Evolutionary conservation across 176 grass and related monocot species (phyloP), one percentile per base, ranked within the genome.

Genomic region (Tillandsia fasciculata): DNA sequence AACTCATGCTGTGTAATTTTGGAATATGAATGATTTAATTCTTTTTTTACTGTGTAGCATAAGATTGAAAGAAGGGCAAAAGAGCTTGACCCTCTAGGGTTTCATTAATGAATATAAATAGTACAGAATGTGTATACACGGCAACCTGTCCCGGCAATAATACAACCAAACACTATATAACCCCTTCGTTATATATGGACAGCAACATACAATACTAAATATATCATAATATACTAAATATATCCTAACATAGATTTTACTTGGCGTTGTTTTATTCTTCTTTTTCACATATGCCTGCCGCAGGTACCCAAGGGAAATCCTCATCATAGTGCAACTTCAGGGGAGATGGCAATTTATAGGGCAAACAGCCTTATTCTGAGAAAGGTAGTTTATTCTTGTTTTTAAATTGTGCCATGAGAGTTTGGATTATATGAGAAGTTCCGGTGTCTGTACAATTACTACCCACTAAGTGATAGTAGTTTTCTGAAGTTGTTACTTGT

Each of bases 221-320:
- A 42, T 42, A 42, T 42, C 7, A 3, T 5, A 42, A 42, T 6
- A 42, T 42, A 42, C 33, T 42, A 42, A 42, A 42, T 42, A 42
- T 42, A 42, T 42, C 33, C 33, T 42, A 42, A 7, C 7, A 42
- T 4, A 29, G 28, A 29, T 42, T 42, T 42, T 7, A 42, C 56
- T 61, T 9, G 56, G 22, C 33, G 2, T 7, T 18, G 15, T 61
- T 61, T 20, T 9, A 9, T n/a, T 61, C 17, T 61, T 61, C 56
- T 23, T 18, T 61, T 61, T 56, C 22, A 9, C 65, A 48, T 49
- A 15, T 67, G 27, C 24, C 74, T 86, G 24, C 56, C 81, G 48
- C 18, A 93, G 94, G 72, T 99, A 71, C 84, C 89, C 65, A 93
- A 99, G 68, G 94, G 94, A 75, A 99, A 99, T 81, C 94, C 94